phyloP scores from a whole-genome alignment of 495 filamentous ascomycete genomes.

The Thozetella sp. region DNA sequence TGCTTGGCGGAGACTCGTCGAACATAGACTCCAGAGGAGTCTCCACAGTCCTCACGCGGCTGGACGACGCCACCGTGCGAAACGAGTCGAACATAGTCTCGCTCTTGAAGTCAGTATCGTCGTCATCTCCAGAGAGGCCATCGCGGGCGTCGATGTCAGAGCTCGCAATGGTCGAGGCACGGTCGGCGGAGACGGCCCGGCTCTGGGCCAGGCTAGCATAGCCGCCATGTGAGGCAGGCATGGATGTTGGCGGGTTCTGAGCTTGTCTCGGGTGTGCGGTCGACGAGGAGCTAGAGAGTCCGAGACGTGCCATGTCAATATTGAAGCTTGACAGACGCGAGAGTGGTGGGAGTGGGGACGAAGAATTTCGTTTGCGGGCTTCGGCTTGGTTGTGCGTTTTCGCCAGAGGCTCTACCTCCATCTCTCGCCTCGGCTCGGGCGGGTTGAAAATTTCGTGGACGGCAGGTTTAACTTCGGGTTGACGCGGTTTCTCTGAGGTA shows the following conservation, averaged over 20 bases:
- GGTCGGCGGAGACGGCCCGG: conserved; percentile 51
- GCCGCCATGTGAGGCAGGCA: conserved; percentile 19
- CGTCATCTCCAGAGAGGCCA: conserved; percentile 77
- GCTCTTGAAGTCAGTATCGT: conserved; percentile 83
- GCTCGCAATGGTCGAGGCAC: conserved; percentile 77
- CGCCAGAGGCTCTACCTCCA: conserved; percentile 17
- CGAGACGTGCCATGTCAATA: conserved; percentile 49
- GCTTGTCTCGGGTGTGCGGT: conserved; percentile 17
- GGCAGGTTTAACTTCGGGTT: conserved; percentile 17
- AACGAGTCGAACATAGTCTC: conserved; percentile 93
- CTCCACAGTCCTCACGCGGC: conserved; percentile 47
- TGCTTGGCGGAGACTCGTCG: conserved; percentile 67
- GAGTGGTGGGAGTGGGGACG: conserved; percentile 58
- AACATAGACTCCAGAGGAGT: conserved; percentile 84
- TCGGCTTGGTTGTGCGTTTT: conserved; percentile 24
- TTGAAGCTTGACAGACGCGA: conserved; percentile 60
- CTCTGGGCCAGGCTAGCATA: conserved; percentile 23
- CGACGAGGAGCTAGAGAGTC: conserved; percentile 37
- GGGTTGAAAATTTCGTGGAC: conserved; percentile 22
- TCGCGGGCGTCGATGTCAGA: conserved; percentile 81
- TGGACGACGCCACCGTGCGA: conserved; percentile 74
- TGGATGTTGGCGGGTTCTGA: conserved; percentile 24
- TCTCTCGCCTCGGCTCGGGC: conserved; percentile 13
- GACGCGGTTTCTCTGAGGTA: conserved; percentile 15
- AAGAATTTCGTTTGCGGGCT: conserved; percentile 44